Conservation (phyloP, 169 alveolate genomes). For the Cryptosporidium andersoni region DNA sequence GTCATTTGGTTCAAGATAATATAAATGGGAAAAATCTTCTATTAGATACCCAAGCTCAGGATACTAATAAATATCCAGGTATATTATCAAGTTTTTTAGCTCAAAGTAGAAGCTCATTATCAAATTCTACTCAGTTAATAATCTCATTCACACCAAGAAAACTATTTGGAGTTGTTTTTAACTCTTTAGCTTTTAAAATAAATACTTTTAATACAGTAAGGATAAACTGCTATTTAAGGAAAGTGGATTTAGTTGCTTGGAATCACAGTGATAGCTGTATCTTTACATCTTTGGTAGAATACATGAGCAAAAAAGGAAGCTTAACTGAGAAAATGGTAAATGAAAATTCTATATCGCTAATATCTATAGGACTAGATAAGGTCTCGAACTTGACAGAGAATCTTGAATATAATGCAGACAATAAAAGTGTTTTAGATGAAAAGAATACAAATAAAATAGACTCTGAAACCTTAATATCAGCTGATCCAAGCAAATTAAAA, state of each 20-base stretch:
- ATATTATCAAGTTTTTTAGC: neutral
- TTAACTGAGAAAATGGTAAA: constrained; percentile 17
- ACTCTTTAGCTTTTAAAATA: constrained; percentile 32
- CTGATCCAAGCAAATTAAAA: too few relatives aligned
- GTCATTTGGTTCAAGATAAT: constrained; percentile 30
- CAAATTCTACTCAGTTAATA: neutral
- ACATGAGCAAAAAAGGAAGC: too few relatives aligned
- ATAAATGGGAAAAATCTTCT: neutral
- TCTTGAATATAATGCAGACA: too few relatives aligned
- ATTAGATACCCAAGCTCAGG: neutral
- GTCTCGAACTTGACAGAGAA: too few relatives aligned
- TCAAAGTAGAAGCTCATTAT: neutral
- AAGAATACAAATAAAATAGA: too few relatives aligned
- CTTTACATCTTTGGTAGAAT: neutral
- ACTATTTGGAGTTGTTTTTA: constrained; percentile 39
- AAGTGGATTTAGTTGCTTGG: constrained; percentile 40
- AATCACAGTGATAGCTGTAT: constrained; percentile 50
- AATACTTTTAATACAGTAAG: constrained; percentile 44
- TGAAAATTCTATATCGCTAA: constrained; percentile 27
- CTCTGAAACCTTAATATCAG: too few relatives aligned
- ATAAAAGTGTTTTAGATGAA: too few relatives aligned
- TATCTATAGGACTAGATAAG: constrained; percentile 3
- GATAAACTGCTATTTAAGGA: constrained; percentile 42
- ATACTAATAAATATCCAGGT: neutral
- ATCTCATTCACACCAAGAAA: constrained; percentile 31